Evolutionary conservation across 2,329 filamentous ascomycete species (phyloP).

Genomic region (Penicillium sp.): DNA sequence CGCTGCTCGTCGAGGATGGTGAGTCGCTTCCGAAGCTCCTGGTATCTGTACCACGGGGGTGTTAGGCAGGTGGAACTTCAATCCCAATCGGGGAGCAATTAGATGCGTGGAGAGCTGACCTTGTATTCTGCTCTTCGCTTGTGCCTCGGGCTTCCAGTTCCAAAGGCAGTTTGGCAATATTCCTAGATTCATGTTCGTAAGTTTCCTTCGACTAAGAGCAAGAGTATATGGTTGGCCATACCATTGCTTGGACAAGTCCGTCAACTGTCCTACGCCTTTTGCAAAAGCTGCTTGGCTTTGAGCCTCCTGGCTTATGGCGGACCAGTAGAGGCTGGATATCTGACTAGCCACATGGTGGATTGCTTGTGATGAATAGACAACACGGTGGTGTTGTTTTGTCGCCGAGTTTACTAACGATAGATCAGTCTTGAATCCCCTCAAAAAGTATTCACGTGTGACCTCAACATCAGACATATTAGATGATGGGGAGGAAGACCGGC

Average conservation of each 20-base stretch:
- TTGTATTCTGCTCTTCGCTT: conserved; percentile 37
- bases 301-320: conserved; percentile 46
- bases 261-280: conserved; percentile 41
- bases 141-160: conserved; percentile 37
- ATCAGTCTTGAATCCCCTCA: neutral
- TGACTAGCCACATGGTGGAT: conserved; percentile 61
- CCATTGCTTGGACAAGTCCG: conserved; percentile 45
- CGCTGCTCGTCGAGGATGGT: conserved; percentile 50
- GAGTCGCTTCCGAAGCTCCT: conserved; percentile 48
- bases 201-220: neutral
- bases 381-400: conserved; percentile 57
- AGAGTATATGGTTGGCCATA: conserved; percentile 23
- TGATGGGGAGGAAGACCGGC: neutral
- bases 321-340: conserved; percentile 60
- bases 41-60: conserved; percentile 41
- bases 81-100: conserved; percentile 6
- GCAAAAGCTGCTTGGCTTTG: conserved; percentile 27
- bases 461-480: neutral
- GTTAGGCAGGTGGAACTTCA: conserved; percentile 29
- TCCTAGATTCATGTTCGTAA: conserved; percentile 32
- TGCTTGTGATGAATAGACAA: conserved; percentile 59
- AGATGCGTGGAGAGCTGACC: conserved; percentile 29
- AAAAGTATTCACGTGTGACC: neutral
- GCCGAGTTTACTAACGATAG: conserved; percentile 51
- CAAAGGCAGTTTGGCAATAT: conserved; percentile 44